Evolutionary conservation across 1,139 yeast genomes (phyloP).

Genomic region (Pichia sp.): DNA sequence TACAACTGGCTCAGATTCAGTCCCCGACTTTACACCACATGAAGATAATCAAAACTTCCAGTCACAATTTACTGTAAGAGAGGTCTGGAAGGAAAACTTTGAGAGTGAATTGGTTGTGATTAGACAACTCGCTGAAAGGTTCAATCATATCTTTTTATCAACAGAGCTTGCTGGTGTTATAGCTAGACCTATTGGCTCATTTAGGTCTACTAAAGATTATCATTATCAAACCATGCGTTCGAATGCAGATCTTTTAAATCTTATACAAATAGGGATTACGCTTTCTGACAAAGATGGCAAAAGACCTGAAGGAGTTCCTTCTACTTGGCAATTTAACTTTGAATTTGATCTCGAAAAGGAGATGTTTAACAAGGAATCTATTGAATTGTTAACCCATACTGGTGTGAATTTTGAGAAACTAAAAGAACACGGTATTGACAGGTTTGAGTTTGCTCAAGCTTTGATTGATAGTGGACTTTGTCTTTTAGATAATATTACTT

Average conservation of each 20-base stretch:
- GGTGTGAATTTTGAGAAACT: slow-evolving; percentile 80
- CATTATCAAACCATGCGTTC: slow-evolving; percentile 93
- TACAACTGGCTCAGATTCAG: slow-evolving; percentile 12
- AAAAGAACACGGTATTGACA: slow-evolving; percentile 71
- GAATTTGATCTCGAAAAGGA: slow-evolving; percentile 66
- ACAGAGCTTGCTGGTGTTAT: slow-evolving; percentile 96
- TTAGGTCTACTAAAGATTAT: slow-evolving; percentile 82
- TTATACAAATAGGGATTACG: slow-evolving; percentile 85
- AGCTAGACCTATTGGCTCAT: slow-evolving; percentile 95
- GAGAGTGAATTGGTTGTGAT: slow-evolving; percentile 74
- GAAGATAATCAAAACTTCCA: slow-evolving; percentile 8
- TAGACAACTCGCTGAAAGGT: slow-evolving; percentile 62
- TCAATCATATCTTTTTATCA: slow-evolving; percentile 67
- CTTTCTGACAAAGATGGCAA: slow-evolving; percentile 72
- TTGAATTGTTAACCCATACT: slow-evolving; percentile 67
- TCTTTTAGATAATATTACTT: slow-evolving; percentile 61
- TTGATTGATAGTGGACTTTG: slow-evolving; percentile 82
- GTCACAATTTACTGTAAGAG: slow-evolving; percentile 39
- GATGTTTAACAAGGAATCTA: slow-evolving; percentile 76
- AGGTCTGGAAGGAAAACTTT: slow-evolving; percentile 84
- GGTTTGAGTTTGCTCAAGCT: slow-evolving; percentile 73
- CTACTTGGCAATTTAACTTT: slow-evolving; percentile 97
- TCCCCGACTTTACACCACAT: slow-evolving; percentile 21
- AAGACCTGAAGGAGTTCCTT: slow-evolving; percentile 59
- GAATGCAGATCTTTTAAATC: slow-evolving; percentile 77